A percentile compares a stretch with the other conserved stretches of the same genome.
phyloP scores from a whole-genome alignment of 805 yeast genomes.

The Barnettozyma populi region DNA sequence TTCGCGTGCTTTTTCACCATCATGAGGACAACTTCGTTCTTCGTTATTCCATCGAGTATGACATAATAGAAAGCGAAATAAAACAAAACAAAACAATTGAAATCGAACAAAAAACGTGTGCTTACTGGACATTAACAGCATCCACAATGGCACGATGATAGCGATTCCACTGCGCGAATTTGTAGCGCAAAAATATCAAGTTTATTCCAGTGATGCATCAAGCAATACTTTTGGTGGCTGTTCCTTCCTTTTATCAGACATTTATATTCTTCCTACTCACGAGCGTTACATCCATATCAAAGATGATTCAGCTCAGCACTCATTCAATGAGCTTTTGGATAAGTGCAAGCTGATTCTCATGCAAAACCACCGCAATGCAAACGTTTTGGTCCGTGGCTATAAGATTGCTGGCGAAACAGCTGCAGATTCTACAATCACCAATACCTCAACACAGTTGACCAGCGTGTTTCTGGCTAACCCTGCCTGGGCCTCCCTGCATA shows the following conservation, averaged over 20 bases:
- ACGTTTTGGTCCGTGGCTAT: constrained; percentile 41
- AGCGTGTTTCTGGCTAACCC: constrained; percentile 36
- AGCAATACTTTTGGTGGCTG: background rate
- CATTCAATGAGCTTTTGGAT: constrained; percentile 36
- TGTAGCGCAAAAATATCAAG: background rate
- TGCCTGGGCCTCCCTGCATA: constrained; percentile 34
- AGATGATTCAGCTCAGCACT: background rate
- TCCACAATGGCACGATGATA: background rate
- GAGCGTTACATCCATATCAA: background rate
- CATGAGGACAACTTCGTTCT: background rate
- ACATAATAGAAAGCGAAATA: no score
- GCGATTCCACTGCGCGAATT: background rate
- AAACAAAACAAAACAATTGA: background rate
- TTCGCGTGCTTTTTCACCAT: constrained; percentile 35
- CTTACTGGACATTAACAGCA: background rate
- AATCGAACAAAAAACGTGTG: no score
- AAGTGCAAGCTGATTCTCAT: constrained; percentile 31
- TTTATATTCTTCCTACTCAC: background rate
- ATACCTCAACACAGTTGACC: constrained; percentile 33
- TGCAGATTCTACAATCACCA: constrained; percentile 26
- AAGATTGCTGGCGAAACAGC: constrained; percentile 27
- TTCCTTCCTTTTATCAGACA: background rate
- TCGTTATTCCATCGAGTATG: no score
- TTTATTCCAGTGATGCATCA: background rate
- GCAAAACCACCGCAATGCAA: constrained; percentile 23